Base-by-base conservation (phyloP, 805 yeast genomes). In the Saturnispora sekii region DNA sequence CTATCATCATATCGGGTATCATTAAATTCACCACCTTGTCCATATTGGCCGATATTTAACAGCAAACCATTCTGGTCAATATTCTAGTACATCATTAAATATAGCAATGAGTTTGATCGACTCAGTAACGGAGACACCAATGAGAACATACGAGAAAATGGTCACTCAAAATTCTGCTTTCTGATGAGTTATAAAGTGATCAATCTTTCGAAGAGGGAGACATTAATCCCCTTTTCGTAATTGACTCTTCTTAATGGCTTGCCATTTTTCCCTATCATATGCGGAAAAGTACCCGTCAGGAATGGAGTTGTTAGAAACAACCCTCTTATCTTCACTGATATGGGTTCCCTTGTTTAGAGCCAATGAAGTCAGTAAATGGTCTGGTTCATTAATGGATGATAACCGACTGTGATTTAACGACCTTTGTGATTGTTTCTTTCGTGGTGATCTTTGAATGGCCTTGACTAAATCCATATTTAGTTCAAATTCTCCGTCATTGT, bases 221-320 rank as follows among this genome's bases (percentile, higher is more conserved):
- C 26, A 5, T 21, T 21, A 8, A 21, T 3, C 26, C 26, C 26
- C 26, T 8, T 21, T 5, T 21, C 6, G 26, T 21, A 21, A 5
- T 21, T 21, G 26, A 21, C 11, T 47, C 32, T 58, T 53, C 41
- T 70, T 69, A 49, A 78, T 64, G 0, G 76, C 73, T 46, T 72
- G 64, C 84, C 84, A 78, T 56, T 79, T 79, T 56, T 79, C 85
- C 53, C 73, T 64, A 53, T 79, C 85, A 54, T 79, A 79, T 53
- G 76, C 77, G 0, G 84, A 84, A 45, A 78, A 70, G 3, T 76
- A 78, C 10, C 70, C 76, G 35, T 78, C 68, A 1, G 84, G 84
- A 33, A 66, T 69, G 48, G 54, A 72, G 61, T 61, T 75, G 55
- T 51, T 45, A 16, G 59, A 51, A 8, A 41, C 21, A 7, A 40